phyloP scores from a whole-genome alignment of 768 basidiomycete genomes.

The Paxillus ammoniavirescens region DNA sequence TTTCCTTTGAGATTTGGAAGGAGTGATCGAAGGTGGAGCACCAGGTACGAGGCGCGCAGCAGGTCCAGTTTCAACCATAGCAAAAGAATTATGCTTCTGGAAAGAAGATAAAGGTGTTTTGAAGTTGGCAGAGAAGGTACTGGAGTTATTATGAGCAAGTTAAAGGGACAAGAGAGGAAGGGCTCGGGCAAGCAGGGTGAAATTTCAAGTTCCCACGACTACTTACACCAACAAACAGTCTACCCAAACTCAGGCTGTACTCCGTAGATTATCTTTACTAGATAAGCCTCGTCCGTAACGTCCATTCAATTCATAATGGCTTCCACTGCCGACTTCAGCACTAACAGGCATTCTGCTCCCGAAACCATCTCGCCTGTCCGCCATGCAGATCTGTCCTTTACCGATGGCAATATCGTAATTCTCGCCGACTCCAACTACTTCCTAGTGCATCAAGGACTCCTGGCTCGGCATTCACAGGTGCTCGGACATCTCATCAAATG shows the following conservation, averaged over 20 bases:
- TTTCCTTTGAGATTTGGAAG: conserved; percentile 62
- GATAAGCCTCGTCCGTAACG: background rate
- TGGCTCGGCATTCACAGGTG: conserved; percentile 60
- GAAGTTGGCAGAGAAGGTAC: background rate
- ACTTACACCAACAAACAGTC: too few relatives aligned
- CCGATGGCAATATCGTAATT: conserved; percentile 69
- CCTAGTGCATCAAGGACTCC: conserved; percentile 63
- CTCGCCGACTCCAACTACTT: conserved; percentile 60
- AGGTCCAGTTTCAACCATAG: conserved; percentile 35
- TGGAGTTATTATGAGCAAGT: background rate
- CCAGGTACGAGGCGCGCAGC: conserved; percentile 68
- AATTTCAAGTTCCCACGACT: conserved; percentile 9
- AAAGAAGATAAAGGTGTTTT: background rate
- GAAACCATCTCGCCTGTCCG: conserved; percentile 27
- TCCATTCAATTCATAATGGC: conserved; percentile 1
- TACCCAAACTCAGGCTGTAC: too few relatives aligned
- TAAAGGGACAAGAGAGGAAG: background rate
- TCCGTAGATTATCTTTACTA: too few relatives aligned
- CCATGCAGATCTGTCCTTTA: conserved; percentile 58
- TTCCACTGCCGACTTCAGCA: conserved; percentile 42
- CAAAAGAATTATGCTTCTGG: background rate
- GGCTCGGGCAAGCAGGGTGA: conserved; percentile 5
- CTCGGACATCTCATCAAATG: conserved; percentile 41
- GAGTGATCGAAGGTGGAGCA: conserved; percentile 61
- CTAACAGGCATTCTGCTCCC: conserved; percentile 36